phyloP scores from a whole-genome alignment of 441 rosid genomes.

The Euphorbia celastroides region DNA sequence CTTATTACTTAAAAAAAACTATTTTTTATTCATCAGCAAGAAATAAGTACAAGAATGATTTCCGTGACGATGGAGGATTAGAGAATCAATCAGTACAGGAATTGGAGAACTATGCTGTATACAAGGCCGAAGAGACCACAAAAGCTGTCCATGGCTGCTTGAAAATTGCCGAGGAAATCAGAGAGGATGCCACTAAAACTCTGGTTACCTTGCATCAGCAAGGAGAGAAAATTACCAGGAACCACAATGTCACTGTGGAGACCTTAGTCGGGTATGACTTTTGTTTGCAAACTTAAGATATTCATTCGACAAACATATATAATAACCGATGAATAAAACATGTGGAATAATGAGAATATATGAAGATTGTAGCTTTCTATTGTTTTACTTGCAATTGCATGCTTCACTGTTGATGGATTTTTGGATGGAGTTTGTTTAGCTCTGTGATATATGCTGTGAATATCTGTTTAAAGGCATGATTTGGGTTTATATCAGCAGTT shows the following conservation, averaged over 20 bases:
- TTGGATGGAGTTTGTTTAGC: background rate
- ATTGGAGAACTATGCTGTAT: constrained; percentile 66
- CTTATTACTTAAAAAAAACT: no score
- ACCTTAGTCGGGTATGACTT: constrained; percentile 73
- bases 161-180: constrained; percentile 81
- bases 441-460: background rate
- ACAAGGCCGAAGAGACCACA: constrained; percentile 88
- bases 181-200: constrained; percentile 65
- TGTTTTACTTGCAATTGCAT: no score
- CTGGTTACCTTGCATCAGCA: constrained; percentile 68
- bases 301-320: background rate
- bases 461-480: background rate
- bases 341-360: background rate
- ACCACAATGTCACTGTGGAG: constrained; percentile 63
- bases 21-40: constrained; percentile 26
- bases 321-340: background rate
- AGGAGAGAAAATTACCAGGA: constrained; percentile 77
- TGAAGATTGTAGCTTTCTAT: no score
- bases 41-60: constrained; percentile 61
- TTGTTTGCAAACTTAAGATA: background rate
- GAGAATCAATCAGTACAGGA: constrained; percentile 85
- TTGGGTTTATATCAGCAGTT: no score
- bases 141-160: constrained; percentile 63
- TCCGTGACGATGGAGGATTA: constrained; percentile 66
- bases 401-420: background rate